Conservation (phyloP, 768 basidiomycete genomes). For the Panellus pusillus region DNA sequence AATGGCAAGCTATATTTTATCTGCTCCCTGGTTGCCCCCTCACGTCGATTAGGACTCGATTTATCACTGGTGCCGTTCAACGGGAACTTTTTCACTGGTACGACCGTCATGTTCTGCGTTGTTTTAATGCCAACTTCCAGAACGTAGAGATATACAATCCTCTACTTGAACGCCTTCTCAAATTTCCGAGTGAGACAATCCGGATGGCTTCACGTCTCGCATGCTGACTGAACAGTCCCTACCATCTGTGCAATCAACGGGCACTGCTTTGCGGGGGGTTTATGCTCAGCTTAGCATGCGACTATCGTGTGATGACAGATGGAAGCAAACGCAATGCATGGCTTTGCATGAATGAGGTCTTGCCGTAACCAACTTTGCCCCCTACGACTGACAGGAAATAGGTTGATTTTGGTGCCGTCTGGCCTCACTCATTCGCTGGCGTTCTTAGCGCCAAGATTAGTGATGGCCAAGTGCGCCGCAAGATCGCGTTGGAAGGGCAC, state of each 20-base stretch:
- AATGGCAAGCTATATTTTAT: constrained; percentile 50
- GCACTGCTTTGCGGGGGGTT: constrained; percentile 86
- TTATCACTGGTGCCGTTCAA: constrained; percentile 52
- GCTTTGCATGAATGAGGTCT: constrained; percentile 92
- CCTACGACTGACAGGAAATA: constrained; percentile 24
- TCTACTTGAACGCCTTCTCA: constrained; percentile 63
- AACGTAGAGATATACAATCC: constrained; percentile 71
- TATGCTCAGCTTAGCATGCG: constrained; percentile 77
- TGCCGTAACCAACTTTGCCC: constrained; percentile 1
- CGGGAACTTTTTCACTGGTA: constrained; percentile 67
- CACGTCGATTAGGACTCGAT: constrained; percentile 54
- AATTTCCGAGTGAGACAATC: constrained; percentile 65
- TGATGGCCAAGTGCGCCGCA: constrained; percentile 57
- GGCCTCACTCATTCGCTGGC: constrained; percentile 71
- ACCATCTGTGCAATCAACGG: constrained; percentile 80
- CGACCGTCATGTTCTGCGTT: constrained; percentile 20
- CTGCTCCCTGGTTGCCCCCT: constrained; percentile 2
- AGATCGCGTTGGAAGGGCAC: constrained; percentile 78
- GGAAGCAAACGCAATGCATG: constrained; percentile 77
- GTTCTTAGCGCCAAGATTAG: constrained; percentile 67
- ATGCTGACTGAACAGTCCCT: constrained; percentile 51
- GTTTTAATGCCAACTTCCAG: constrained; percentile 8
- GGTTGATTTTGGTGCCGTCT: constrained; percentile 81
- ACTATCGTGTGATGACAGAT: constrained; percentile 88
- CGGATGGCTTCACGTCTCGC: neutral